These are phyloP conservation scores for Zea luxurians DNA, from an alignment of 176 grass and related monocot species.

Conservation along the genomic window DNA sequence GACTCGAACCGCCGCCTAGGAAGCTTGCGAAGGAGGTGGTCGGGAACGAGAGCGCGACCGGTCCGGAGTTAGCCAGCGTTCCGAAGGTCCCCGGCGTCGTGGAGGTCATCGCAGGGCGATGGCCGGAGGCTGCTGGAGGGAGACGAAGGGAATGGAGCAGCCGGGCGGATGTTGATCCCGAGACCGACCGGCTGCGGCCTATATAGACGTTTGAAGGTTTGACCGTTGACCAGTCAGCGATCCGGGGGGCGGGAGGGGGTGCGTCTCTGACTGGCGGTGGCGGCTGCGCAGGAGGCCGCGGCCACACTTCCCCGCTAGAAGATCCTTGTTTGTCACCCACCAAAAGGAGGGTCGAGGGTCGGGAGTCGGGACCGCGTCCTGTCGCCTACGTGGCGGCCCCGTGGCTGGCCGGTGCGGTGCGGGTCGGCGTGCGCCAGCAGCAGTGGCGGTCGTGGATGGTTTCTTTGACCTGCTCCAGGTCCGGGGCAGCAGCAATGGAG, in stretches of 20 bases:
- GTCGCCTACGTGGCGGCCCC: background rate
- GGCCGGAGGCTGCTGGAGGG: background rate
- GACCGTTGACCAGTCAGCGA: slow-evolving; percentile 71
- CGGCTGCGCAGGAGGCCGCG: background rate
- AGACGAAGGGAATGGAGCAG: background rate
- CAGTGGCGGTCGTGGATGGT: slow-evolving; percentile 13
- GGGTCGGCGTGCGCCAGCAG: background rate
- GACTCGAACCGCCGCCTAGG: background rate
- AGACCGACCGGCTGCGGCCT: slow-evolving; percentile 1
- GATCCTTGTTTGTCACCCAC: background rate
- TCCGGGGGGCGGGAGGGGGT: background rate
- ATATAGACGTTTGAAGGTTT: slow-evolving; percentile 72
- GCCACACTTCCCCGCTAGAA: background rate
- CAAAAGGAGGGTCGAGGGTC: slow-evolving; percentile 29
- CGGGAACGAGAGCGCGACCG: slow-evolving; percentile 44
- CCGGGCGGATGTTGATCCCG: slow-evolving; percentile 6
- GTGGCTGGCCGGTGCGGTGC: slow-evolving; percentile 14
- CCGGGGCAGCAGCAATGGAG: background rate
- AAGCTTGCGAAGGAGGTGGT: slow-evolving; percentile 42
- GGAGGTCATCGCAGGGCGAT: slow-evolving; percentile 37
- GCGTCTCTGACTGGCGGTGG: slow-evolving; percentile 58
- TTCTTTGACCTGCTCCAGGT: slow-evolving; percentile 57
- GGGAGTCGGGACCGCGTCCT: background rate
- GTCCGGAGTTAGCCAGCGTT: slow-evolving; percentile 34
- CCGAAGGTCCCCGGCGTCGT: slow-evolving; percentile 40